These are phyloP conservation scores for Penicillium samsonianum DNA, from an alignment of 495 filamentous ascomycete species.

Conservation along the genomic window DNA sequence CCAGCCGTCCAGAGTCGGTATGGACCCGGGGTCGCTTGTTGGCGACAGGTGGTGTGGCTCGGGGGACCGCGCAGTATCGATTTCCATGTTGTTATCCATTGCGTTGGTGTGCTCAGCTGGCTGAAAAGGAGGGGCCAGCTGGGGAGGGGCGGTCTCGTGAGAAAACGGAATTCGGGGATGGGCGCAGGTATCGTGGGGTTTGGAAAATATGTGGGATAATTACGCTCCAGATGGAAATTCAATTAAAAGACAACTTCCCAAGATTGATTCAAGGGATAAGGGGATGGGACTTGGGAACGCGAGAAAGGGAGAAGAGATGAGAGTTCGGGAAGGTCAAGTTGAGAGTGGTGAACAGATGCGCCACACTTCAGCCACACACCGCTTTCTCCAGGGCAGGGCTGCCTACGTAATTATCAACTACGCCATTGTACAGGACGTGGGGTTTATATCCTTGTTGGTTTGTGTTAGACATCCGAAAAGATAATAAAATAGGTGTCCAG, in stretches of 20 bases:
- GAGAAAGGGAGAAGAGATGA: slow-evolving; percentile 31
- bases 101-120: slow-evolving; percentile 28
- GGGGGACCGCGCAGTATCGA: slow-evolving; percentile 73
- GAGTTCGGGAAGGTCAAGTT: slow-evolving; percentile 35
- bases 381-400: slow-evolving; percentile 11
- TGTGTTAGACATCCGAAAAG: neutral
- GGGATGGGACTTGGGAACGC: slow-evolving; percentile 19
- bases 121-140: slow-evolving; percentile 38
- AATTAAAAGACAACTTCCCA: slow-evolving; percentile 17
- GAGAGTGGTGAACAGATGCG: slow-evolving; percentile 29
- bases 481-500: neutral
- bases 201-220: slow-evolving; percentile 14
- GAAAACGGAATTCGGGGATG: slow-evolving; percentile 24
- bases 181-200: slow-evolving; percentile 21
- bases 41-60: slow-evolving; percentile 76
- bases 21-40: slow-evolving; percentile 77
- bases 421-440: neutral
- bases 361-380: slow-evolving; percentile 36
- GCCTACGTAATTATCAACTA: slow-evolving; percentile 8
- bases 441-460: neutral
- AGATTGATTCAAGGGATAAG: slow-evolving; percentile 29
- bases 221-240: slow-evolving; percentile 24
- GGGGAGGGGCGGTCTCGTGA: slow-evolving; percentile 49
- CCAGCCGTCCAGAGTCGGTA: slow-evolving; percentile 95
- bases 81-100: slow-evolving; percentile 99